Evolutionary conservation across 352 stramenopile species (phyloP).

Genomic region (Blastocystis hominis): DNA sequence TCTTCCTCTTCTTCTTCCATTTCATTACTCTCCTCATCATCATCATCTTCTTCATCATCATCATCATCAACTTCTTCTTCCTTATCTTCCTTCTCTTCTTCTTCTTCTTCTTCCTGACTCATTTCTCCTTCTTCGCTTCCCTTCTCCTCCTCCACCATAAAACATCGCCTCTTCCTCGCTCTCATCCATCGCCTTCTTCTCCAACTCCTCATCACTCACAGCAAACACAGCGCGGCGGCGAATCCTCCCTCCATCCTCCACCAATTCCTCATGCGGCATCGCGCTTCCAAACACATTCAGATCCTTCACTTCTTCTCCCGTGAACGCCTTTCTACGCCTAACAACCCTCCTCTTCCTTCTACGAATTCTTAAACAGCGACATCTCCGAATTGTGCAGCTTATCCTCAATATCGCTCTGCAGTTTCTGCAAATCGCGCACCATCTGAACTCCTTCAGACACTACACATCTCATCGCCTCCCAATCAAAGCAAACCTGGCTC

Average conservation of each 20-base stretch:
- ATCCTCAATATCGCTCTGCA: constrained; percentile 79
- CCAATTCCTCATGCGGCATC: constrained; percentile 64
- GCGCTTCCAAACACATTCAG: constrained; percentile 62
- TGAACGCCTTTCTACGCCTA: constrained; percentile 23
- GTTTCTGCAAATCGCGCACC: constrained; percentile 74
- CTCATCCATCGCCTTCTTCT: constrained; percentile 62
- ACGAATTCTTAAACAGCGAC: constrained; percentile 83
- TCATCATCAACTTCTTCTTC: constrained; percentile 8
- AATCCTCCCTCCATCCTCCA: constrained; percentile 61
- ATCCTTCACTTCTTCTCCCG: constrained; percentile 54
- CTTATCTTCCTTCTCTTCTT: constrained; percentile 63
- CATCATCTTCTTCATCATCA: constrained; percentile 64
- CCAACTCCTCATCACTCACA: constrained; percentile 67
- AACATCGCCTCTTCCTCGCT: constrained; percentile 67
- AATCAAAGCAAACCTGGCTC: not conserved
- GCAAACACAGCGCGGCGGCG: constrained; percentile 43
- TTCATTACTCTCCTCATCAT: constrained; percentile 61
- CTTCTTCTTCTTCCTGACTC: constrained; percentile 62
- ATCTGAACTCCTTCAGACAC: constrained; percentile 56
- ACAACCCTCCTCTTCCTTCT: constrained; percentile 61
- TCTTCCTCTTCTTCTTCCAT: constrained; percentile 6
- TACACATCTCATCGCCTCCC: not conserved
- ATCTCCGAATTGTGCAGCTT: constrained; percentile 81
- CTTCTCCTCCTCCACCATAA: constrained; percentile 71
- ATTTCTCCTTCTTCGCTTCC: constrained; percentile 52